Conservation (phyloP, 2,329 filamentous ascomycete genomes). For the Ilyonectria mors-panacis region DNA sequence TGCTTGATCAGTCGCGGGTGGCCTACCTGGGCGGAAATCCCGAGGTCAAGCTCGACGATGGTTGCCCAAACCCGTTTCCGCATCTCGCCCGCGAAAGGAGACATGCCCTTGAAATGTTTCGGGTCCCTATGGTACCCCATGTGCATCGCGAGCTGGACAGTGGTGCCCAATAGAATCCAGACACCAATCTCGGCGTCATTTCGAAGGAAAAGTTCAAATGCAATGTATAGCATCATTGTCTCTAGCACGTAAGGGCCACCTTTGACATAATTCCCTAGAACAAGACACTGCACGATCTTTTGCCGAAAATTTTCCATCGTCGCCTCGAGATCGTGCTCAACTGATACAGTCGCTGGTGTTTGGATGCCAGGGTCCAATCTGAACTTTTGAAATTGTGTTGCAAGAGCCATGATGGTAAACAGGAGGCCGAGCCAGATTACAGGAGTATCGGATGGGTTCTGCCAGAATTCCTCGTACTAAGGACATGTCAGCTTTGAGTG, state of each 20-base stretch:
- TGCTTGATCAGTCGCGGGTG: conserved; percentile 60
- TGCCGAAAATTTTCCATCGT: neutral
- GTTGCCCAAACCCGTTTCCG: conserved; percentile 60
- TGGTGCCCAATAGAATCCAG: conserved; percentile 54
- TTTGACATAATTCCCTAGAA: conserved; percentile 58
- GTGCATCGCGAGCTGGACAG: conserved; percentile 54
- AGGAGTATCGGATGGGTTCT: conserved; percentile 52
- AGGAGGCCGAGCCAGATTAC: conserved; percentile 63
- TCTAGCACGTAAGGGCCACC: conserved; percentile 60
- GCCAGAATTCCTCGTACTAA: conserved; percentile 63
- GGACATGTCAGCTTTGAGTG: neutral
- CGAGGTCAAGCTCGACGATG: conserved; percentile 58
- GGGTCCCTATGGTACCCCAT: conserved; percentile 64
- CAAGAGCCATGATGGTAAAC: conserved; percentile 61
- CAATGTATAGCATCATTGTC: conserved; percentile 54
- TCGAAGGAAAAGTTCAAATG: conserved; percentile 49
- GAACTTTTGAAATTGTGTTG: conserved; percentile 38
- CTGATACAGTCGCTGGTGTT: neutral
- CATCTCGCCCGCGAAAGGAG: conserved; percentile 61
- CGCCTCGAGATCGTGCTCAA: neutral
- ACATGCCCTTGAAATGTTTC: conserved; percentile 54
- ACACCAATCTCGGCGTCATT: conserved; percentile 52
- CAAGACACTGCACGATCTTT: conserved; percentile 51
- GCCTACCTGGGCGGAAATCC: conserved; percentile 62
- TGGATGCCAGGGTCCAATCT: neutral